Evolutionary conservation across 305 asterid species (phyloP), one percentile per base, ranked within the genome.

Genomic region (Fraxinus paxiana): DNA sequence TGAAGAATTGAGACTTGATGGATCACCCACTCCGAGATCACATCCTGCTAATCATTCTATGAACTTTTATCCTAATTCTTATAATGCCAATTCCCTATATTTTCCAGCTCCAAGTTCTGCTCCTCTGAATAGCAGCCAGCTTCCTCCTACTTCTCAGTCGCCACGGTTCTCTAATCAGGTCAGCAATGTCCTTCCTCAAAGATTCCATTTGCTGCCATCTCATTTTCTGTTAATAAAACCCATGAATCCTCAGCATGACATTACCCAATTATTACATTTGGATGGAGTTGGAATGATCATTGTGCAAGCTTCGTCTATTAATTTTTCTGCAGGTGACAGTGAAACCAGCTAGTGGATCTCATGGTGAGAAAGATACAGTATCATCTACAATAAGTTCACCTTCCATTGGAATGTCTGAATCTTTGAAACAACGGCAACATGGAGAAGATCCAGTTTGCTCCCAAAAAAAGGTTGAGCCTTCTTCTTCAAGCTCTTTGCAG

Each of bases 1-100:
- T 77, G 98, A 94, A 81, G 97, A 92, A 84, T 82, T 94, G 87
- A 92, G 90, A 87, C 93, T 94, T 69, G 96, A 91, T 46, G 89
- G 84, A 28, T 85, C 96, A 73, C 83, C 88, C n/a, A 91, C 85
- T 81, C 85, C 83, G 75, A 91, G 91, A 89, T 82, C 92, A 84
- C 91, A 88, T 84, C 90, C 93, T 72, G 88, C 93, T 80, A 87
- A 87, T 63, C 90, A 76, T 31, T 88, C 88, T 4, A 73, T 87
- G 86, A 90, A 84, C 84, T 89, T 76, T 80, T 87, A 86, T 81
- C 81, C 91, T 69, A 81, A 84, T 85, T 82, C 93, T 73, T 91
- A 90, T 79, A 90, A 84, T 88, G 82, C 90, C 30, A 31, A 78
- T 86, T 65, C 91, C 4, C 22, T 77, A 13, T 91, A 33, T 81